Evolutionary conservation across 129 eudicot genomes (phyloP).

Genomic region (Rutidosis leptorrhynchoides): DNA sequence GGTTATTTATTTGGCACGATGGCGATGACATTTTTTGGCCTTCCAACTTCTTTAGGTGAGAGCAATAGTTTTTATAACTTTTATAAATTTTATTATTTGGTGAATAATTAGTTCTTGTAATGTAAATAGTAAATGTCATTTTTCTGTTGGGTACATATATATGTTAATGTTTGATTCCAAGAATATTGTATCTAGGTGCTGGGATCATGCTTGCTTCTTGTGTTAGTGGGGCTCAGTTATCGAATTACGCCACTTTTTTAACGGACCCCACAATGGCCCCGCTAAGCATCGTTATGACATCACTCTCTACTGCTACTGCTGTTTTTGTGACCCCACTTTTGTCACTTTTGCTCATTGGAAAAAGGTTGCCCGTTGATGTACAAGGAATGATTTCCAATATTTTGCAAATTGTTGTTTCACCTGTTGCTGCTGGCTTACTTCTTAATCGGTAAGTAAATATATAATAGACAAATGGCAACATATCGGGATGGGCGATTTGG

Average conservation of each 20-base stretch:
- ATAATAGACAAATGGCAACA: constrained; percentile 5
- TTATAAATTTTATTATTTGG: not conserved
- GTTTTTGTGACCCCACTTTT: constrained; percentile 79
- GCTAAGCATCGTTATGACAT: constrained; percentile 95
- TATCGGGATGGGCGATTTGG: not conserved
- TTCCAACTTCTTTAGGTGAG: constrained; percentile 81
- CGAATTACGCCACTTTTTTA: constrained; percentile 89
- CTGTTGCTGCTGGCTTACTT: constrained; percentile 83
- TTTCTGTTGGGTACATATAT: not conserved
- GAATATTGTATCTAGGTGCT: constrained; percentile 55
- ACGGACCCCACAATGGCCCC: constrained; percentile 95
- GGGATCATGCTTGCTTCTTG: constrained; percentile 94
- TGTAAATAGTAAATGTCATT: not conserved
- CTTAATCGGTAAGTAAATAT: constrained; percentile 57
- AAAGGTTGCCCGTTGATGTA: constrained; percentile 88
- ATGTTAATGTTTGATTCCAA: constrained; percentile 5
- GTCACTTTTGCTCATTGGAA: constrained; percentile 85
- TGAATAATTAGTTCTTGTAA: no score
- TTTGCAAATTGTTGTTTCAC: constrained; percentile 88
- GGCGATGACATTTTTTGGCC: constrained; percentile 57
- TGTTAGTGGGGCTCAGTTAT: constrained; percentile 98
- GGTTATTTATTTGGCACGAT: constrained; percentile 83
- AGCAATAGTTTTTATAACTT: not conserved
- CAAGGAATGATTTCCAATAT: constrained; percentile 91
- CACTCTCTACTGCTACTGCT: constrained; percentile 89